phyloP scores from a whole-genome alignment of 75 land plant genomes.

The Cryptomeria japonica region DNA sequence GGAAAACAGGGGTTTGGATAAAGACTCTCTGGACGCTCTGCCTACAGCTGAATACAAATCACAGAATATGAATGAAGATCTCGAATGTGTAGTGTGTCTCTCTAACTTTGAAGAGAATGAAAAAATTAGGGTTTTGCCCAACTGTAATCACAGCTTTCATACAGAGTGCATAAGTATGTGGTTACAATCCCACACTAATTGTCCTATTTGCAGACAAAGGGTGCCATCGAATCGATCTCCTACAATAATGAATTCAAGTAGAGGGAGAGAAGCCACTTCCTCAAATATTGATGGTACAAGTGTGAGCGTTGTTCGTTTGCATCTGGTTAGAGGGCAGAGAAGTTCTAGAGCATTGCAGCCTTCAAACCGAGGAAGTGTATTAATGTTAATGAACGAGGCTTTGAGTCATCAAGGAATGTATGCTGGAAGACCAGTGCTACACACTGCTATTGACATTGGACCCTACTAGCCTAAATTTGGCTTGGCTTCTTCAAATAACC shows the following conservation, averaged over 20 bases:
- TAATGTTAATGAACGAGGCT: too few species aligned
- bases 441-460: too few species aligned
- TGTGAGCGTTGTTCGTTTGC: background rate
- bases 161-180: constrained; percentile 65
- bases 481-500: too few species aligned
- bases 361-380: too few species aligned
- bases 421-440: too few species aligned
- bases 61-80: background rate
- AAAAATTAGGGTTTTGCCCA: constrained; percentile 35
- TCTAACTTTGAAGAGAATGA: constrained; percentile 53
- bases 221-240: background rate
- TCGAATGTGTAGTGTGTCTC: constrained; percentile 61
- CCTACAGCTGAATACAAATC: background rate
- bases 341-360: background rate
- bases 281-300: background rate
- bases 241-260: background rate
- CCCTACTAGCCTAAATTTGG: too few species aligned
- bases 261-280: background rate
- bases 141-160: constrained; percentile 64
- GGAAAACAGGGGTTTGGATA: background rate
- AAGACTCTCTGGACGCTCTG: background rate
- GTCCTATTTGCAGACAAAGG: constrained; percentile 57
- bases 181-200: constrained; percentile 55
- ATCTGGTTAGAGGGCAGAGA: background rate
- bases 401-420: too few species aligned